phyloP scores from a whole-genome alignment of 495 filamentous ascomycete genomes.

The Penicillium mononematosum region DNA sequence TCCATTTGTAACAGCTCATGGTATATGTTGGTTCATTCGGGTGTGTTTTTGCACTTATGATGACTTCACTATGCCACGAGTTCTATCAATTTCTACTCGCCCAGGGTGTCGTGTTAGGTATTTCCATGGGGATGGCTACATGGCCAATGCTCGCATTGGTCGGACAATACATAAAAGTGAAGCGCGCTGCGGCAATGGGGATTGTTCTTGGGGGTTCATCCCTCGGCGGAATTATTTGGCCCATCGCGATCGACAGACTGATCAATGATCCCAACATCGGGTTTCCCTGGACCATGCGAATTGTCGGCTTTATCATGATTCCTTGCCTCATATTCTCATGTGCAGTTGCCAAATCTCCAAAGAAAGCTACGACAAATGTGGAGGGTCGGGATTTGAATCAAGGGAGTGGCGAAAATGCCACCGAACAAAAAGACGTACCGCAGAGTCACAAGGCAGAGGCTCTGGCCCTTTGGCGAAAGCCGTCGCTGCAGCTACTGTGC shows the following conservation, averaged over 20 bases:
- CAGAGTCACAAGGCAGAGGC: slow-evolving; percentile 16
- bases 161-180: slow-evolving; percentile 54
- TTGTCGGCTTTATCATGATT: slow-evolving; percentile 50
- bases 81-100: slow-evolving; percentile 65
- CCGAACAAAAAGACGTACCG: neutral
- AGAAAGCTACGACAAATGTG: neutral
- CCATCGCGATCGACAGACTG: slow-evolving; percentile 42
- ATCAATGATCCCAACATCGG: slow-evolving; percentile 36
- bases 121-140: slow-evolving; percentile 48
- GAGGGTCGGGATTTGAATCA: neutral
- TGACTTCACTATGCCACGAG: slow-evolving; percentile 54
- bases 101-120: slow-evolving; percentile 57
- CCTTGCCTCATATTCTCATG: slow-evolving; percentile 57
- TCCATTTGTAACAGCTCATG: slow-evolving; percentile 25
- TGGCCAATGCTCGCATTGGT: slow-evolving; percentile 54
- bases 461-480: slow-evolving; percentile 25
- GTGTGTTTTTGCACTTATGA: slow-evolving; percentile 51
- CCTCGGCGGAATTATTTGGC: slow-evolving; percentile 54
- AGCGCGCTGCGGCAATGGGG: slow-evolving; percentile 54
- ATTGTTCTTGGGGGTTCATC: slow-evolving; percentile 56
- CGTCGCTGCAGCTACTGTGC: slow-evolving; percentile 48
- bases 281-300: slow-evolving; percentile 52
- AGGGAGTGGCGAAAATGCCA: neutral
- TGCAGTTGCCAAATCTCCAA: slow-evolving; percentile 17
- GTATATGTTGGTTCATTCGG: slow-evolving; percentile 30